Evolutionary conservation across 139 green algal species (phyloP).

Genomic region (Trebouxia sp.): DNA sequence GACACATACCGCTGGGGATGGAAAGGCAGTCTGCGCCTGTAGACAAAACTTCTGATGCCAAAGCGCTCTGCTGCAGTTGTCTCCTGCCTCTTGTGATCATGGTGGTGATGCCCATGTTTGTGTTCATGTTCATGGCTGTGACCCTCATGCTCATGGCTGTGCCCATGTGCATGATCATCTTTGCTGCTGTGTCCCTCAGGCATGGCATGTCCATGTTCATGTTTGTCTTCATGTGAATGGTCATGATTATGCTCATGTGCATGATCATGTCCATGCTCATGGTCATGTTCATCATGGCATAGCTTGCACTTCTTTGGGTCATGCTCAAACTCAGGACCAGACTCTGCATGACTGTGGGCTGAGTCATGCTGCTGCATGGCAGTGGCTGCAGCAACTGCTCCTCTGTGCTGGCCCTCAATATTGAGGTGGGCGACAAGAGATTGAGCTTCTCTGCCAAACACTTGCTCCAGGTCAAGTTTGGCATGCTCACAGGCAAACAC

Average conservation of each 20-base stretch:
- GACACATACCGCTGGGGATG: slow-evolving; percentile 75
- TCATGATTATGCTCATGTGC: slow-evolving; percentile 32
- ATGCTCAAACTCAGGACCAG: slow-evolving; percentile 10
- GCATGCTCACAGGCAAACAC: slow-evolving; percentile 69
- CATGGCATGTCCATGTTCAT: slow-evolving; percentile 34
- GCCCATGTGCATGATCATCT: slow-evolving; percentile 29
- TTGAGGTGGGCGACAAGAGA: slow-evolving; percentile 79
- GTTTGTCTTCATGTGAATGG: no score
- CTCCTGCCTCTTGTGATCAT: slow-evolving; percentile 49
- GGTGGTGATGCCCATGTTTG: slow-evolving; percentile 36
- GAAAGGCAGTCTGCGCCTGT: slow-evolving; percentile 80
- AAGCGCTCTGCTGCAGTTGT: slow-evolving; percentile 72
- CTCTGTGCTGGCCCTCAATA: slow-evolving; percentile 86
- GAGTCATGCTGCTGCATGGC: slow-evolving; percentile 23
- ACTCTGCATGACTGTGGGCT: neutral
- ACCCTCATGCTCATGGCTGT: slow-evolving; percentile 37
- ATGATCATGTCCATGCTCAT: slow-evolving; percentile 52
- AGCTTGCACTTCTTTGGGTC: slow-evolving; percentile 22
- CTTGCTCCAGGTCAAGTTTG: slow-evolving; percentile 61
- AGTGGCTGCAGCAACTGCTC: slow-evolving; percentile 71
- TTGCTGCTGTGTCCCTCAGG: slow-evolving; percentile 21
- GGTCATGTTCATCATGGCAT: slow-evolving; percentile 23
- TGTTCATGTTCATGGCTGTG: slow-evolving; percentile 37
- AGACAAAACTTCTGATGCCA: slow-evolving; percentile 91
- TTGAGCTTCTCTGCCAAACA: slow-evolving; percentile 63